Evolutionary conservation across 768 basidiomycete species (phyloP).

Genomic region (Kwoniella europaea): DNA sequence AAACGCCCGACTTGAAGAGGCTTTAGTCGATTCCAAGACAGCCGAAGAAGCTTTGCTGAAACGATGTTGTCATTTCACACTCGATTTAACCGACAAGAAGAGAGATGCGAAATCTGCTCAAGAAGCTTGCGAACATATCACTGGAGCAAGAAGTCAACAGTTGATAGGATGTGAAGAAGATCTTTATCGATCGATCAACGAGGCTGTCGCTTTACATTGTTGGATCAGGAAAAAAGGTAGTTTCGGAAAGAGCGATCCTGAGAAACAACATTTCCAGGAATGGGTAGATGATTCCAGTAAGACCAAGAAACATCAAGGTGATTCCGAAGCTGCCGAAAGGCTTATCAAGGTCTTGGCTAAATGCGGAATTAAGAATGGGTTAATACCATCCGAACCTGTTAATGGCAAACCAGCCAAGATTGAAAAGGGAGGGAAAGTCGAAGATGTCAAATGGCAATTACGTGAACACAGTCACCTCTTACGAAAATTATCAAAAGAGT

Average conservation of each 20-base stretch:
- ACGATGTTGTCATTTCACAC: slow-evolving; percentile 83
- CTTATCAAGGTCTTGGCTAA: slow-evolving; percentile 37
- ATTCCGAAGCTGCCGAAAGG: slow-evolving; percentile 41
- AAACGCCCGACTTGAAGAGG: slow-evolving; percentile 82
- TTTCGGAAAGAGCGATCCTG: slow-evolving; percentile 77
- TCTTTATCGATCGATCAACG: slow-evolving; percentile 69
- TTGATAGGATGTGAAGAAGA: slow-evolving; percentile 78
- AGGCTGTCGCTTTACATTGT: slow-evolving; percentile 69
- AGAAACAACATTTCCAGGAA: slow-evolving; percentile 67
- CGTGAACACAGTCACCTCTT: slow-evolving; percentile 87
- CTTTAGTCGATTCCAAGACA: slow-evolving; percentile 86
- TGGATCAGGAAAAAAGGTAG: slow-evolving; percentile 65
- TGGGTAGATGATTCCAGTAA: slow-evolving; percentile 42
- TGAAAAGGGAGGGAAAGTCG: slow-evolving; percentile 63
- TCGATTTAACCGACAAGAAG: slow-evolving; percentile 46
- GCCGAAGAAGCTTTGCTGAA: slow-evolving; percentile 84
- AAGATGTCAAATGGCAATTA: slow-evolving; percentile 73
- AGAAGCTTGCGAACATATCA: slow-evolving; percentile 91
- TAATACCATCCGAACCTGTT: slow-evolving; percentile 59
- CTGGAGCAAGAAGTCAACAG: slow-evolving; percentile 77
- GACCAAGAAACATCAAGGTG: slow-evolving; percentile 40
- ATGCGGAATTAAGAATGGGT: slow-evolving; percentile 40
- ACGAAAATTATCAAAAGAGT: slow-evolving; percentile 80
- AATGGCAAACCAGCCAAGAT: slow-evolving; percentile 63
- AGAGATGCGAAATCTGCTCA: slow-evolving; percentile 69